Evolutionary conservation across 75 land plant species (phyloP), one percentile per base, ranked within the genome.

Genomic region (Sequoia sempervirens): DNA sequence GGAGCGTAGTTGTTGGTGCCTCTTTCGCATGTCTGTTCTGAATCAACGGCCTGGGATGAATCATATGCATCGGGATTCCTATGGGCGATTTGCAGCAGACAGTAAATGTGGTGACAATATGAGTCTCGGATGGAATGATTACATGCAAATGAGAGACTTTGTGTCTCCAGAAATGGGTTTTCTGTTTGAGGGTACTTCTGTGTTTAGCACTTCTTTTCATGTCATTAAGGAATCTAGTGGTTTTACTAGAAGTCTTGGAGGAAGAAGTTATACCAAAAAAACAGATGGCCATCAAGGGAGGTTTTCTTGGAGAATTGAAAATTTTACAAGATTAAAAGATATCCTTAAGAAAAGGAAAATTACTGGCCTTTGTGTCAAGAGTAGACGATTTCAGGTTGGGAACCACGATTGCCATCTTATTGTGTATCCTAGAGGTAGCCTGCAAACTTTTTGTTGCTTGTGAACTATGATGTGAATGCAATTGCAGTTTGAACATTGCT

Each of bases 41-140:
- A 90, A 88, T 64, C 90, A 90, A 80, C 86, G 84, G 20, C 83
- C 87, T 18, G 90, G 91, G 32, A 83, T 89, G 87, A 90, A 82
- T 73, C 91, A 90, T 53, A 90, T 88, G 89, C 91, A 90, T 83
- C 50, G 91, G 43, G 91, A 90, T 68, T 90, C 91, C 20, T 90
- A 90, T 84, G 91, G 91, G 13, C 58, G 91, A 54, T 90, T 90
- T 84, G 91, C 91, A 3, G 90, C 85, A 20, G 91, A 90, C 38
- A 90, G 86, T 75, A 90, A 88, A 74, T 88, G 87, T 38, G 91
- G 91, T 15, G 91, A 90, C 61, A 90, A 90, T 80, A 90, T 90
- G 5, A 90, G 91, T 75, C 85, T 90, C 14, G 91, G 91, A 34
- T 90, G 91, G 91, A 90, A 90, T 75, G 91, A 90, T 81, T 90